Percentiles rank a stretch among this genome's conserved stretches.
Conservation (phyloP, 2,329 filamentous ascomycete genomes). For the Paraconiothyrium brasiliense region DNA sequence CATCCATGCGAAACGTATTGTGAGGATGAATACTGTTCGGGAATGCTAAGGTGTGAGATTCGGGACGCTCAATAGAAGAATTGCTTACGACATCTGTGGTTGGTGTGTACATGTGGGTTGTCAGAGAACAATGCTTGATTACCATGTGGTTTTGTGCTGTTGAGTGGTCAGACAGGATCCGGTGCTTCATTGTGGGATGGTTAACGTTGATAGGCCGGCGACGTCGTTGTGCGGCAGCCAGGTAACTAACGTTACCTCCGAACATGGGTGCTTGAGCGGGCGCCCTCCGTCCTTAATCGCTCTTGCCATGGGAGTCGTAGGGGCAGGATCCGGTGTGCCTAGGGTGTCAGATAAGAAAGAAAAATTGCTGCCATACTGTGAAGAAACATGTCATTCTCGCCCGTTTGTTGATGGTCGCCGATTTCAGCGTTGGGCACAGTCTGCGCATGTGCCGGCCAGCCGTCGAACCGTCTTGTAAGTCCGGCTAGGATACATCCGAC, state of each 20-base stretch:
- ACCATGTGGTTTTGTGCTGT: neutral
- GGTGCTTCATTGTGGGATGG: neutral
- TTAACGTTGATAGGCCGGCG: neutral
- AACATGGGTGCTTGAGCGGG: neutral
- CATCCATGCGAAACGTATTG: constrained; percentile 1
- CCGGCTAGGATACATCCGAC: neutral
- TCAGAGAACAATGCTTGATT: neutral
- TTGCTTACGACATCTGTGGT: neutral
- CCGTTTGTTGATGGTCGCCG: neutral
- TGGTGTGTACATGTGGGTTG: neutral
- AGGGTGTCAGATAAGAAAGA: neutral
- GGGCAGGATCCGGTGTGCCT: neutral
- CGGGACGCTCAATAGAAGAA: neutral
- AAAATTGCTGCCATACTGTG: neutral
- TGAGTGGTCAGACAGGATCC: neutral
- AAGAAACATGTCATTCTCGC: neutral
- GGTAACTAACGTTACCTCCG: neutral
- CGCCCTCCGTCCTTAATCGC: neutral
- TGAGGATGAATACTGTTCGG: neutral
- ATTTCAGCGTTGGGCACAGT: no score
- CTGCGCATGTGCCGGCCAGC: no score
- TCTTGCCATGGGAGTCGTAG: neutral
- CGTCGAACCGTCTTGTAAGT: no score
- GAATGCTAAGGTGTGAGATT: neutral
- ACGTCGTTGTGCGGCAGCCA: neutral